Evolutionary conservation across 2,329 filamentous ascomycete genomes (phyloP), one percentile per base, ranked within the genome.

Genomic region (Rachicladosporium sp.): DNA sequence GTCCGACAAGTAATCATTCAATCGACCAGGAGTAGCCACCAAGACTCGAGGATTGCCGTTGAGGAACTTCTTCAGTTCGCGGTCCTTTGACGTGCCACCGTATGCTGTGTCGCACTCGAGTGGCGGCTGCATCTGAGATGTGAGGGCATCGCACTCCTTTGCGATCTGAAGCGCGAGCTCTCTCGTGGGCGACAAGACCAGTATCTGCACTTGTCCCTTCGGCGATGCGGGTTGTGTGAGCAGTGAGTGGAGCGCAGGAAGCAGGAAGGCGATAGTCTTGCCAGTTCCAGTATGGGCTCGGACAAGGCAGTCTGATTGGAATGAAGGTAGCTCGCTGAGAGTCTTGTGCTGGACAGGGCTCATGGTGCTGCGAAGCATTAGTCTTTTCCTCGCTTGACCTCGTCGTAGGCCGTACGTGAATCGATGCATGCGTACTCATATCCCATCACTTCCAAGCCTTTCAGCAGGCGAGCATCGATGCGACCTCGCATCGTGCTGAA

Each of bases 261-360:
- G 76, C 6, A 98, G 64, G 55, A 91, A 96, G 0, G 89, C 88
- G 0, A 84, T 86, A 0, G 91, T 98, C 68, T 98, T 98, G 36
- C 91, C 91, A 11, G 89, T 96, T 13, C 91, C 89, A 89, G 46
- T 54, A 65, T 87, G 94, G 42, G 89, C 91, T 46, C 73, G 70
- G 27, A 72, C 72, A 29, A 74, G 63, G 45, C 69, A 72, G 49
- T 74, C 70, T 35, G 64, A 64, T 31, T 61, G 62, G 53, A 65
- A 64, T 31, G 53, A 60, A 6, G 69, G 69, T 19, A 74, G 59
- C 43, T 71, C 64, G 2, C 59, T 66, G 41, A 74, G 55, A 4
- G 73, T 69, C 50, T 67, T 68, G 37, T 70, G 63, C 48, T 74
- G 71, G 9, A 74, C 71, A 2, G 70, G 68, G 5, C 67, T 68